Percentiles rank a stretch among this genome's conserved stretches.
These are phyloP conservation scores for Monosporozyma servazzii DNA, from an alignment of 805 yeast species.

Conservation along the genomic window DNA sequence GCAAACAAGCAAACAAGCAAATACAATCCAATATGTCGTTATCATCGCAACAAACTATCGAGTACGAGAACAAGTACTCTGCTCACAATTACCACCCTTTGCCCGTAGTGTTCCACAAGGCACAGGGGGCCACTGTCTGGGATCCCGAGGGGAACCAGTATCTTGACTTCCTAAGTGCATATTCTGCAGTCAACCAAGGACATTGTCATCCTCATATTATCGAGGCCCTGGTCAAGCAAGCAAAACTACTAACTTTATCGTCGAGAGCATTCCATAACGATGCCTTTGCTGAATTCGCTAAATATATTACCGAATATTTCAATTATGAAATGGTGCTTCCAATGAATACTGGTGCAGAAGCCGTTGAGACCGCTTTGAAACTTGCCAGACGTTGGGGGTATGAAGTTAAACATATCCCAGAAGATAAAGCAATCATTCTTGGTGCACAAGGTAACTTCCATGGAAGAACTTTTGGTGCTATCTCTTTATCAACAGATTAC, in stretches of 20 bases:
- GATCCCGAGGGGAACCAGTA: constrained; percentile 96
- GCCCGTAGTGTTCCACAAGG: constrained; percentile 86
- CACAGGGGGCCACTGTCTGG: constrained; percentile 90
- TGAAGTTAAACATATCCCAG: constrained; percentile 71
- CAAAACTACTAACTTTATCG: constrained; percentile 70
- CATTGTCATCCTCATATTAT: constrained; percentile 94
- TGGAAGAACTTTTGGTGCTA: constrained; percentile 91
- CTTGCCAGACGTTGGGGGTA: constrained; percentile 98
- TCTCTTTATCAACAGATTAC: constrained; percentile 86
- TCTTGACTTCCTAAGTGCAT: constrained; percentile 86
- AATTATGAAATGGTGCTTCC: constrained; percentile 89
- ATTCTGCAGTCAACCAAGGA: constrained; percentile 96
- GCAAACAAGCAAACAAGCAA: not conserved
- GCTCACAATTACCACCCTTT: constrained; percentile 97
- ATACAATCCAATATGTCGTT: not conserved
- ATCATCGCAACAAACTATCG: constrained; percentile 53
- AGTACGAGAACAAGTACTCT: constrained; percentile 69
- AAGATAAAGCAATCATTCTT: constrained; percentile 75
- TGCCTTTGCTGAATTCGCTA: constrained; percentile 77
- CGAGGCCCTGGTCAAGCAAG: constrained; percentile 78
- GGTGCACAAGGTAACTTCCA: constrained; percentile 90
- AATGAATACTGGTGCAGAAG: constrained; percentile 99
- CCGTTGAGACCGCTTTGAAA: constrained; percentile 91
- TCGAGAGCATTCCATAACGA: constrained; percentile 91
- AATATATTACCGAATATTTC: constrained; percentile 80